These are phyloP conservation scores for Aphanomyces invadans DNA, from an alignment of 352 stramenopile species.

Conservation along the genomic window DNA sequence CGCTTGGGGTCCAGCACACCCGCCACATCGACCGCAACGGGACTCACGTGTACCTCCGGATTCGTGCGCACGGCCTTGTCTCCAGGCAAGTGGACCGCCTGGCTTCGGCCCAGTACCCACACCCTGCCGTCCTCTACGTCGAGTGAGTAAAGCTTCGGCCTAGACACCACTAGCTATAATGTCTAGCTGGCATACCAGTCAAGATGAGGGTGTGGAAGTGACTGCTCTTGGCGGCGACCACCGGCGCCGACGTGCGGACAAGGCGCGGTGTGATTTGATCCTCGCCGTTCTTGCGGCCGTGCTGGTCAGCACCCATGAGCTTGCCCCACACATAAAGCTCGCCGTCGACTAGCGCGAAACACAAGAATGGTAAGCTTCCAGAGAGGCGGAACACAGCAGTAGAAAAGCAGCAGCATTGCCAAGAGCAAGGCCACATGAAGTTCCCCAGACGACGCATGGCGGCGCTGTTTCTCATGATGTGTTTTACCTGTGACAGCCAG, in stretches of 20 bases:
- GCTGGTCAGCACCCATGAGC: slow-evolving; percentile 33
- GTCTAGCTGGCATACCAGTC: slow-evolving; percentile 41
- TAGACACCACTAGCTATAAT: not conserved
- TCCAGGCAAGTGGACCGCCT: slow-evolving; percentile 49
- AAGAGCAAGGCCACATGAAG: no score
- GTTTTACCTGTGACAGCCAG: slow-evolving; percentile 53
- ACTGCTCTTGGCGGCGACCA: slow-evolving; percentile 63
- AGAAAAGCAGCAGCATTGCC: no score
- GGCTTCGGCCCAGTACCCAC: slow-evolving; percentile 70
- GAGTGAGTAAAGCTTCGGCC: no score
- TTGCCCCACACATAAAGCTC: slow-evolving; percentile 84
- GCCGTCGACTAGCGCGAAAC: slow-evolving; percentile 38
- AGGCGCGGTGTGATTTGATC: slow-evolving; percentile 71
- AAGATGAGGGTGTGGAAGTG: slow-evolving; percentile 81
- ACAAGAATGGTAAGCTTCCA: no score
- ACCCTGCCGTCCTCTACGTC: slow-evolving; percentile 54
- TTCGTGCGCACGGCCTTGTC: slow-evolving; percentile 48
- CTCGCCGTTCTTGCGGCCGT: slow-evolving; percentile 48
- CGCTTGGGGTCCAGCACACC: slow-evolving; percentile 36
- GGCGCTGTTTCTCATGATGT: no score
- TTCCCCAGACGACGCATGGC: no score
- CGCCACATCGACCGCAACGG: slow-evolving; percentile 57
- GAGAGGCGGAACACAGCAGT: no score
- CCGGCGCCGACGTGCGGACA: slow-evolving; percentile 55
- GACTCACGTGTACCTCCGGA: slow-evolving; percentile 60